Base-by-base conservation (phyloP, 768 basidiomycete genomes). In the Gloeopeniophorella convolvens region DNA sequence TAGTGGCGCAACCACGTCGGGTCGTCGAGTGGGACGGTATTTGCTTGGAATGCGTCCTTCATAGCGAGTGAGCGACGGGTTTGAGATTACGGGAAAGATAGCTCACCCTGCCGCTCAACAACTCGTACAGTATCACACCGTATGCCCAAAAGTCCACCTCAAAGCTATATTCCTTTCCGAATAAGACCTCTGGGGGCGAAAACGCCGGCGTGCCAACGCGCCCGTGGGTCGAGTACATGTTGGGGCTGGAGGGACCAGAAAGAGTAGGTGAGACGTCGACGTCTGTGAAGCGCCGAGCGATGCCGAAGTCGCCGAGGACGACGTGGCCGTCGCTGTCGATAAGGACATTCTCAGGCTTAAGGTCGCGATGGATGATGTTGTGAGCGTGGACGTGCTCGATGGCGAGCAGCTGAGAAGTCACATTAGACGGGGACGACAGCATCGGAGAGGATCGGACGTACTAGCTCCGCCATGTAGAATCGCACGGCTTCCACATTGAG, bases 301-400 rank as follows among this genome's bases (percentile, higher is more conserved):
- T 90, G 45, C 96, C 95, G 67, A 99, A 98, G 68, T 99, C 96
- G 18, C 85, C 90, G 54, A 99, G 96, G 70, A 97, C 92, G 55
- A 79, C 77, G 51, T 79, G 79, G 36, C 88, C 82, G 68, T 95
- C 87, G 18, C 76, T 75, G 6, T 86, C 85, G 81, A 89, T 90
- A 16, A 99, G 77, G 15, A 99, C 78, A 66, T 99, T 99, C 39
- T 92, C 90, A n/a, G 95, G 96, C 65, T 98, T 99, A 70, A 99
- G 95, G 69, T 99, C 96, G 48, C 96, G 89, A 67, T 99, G 96
- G 42, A 99, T 95, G 64, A 99, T 98, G 20, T 94, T 93, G 62
- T 96, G 91, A 62, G 86, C 80, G 64, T 99, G 96, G 2, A 98
- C 92, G 6, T 51, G 33, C 20, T 54, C 55, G n/a, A 56, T 43